Conservation (phyloP, 345 rosid species). For the Barbarea vulgaris region DNA sequence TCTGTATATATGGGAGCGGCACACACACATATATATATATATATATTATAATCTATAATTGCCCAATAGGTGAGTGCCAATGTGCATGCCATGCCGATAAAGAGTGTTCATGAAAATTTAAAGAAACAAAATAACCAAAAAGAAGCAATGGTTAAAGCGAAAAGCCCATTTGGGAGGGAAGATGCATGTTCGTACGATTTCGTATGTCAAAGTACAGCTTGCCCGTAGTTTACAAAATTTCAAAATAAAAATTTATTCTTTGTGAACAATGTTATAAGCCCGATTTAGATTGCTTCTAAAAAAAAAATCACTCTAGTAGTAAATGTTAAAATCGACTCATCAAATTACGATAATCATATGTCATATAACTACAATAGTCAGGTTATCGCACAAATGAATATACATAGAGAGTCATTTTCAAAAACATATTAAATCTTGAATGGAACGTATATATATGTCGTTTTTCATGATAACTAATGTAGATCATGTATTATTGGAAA, state of each 20-base stretch:
- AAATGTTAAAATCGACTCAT: not conserved
- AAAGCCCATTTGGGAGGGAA: not conserved
- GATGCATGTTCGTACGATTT: conserved; percentile 37
- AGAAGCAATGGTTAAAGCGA: conserved; percentile 25
- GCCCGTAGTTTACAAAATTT: conserved; percentile 4
- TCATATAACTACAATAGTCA: not conserved
- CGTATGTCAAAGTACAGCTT: conserved; percentile 36
- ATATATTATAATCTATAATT: not conserved
- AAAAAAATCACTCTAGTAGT: no score
- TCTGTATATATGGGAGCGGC: conserved; percentile 15
- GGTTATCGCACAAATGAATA: no score
- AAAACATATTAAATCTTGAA: not conserved
- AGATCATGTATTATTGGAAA: conserved; percentile 18
- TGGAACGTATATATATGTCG: not conserved
- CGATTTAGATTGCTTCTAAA: not conserved
- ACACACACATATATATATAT: not conserved
- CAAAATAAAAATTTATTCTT: no score
- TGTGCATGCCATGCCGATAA: conserved; percentile 35
- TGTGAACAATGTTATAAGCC: not conserved
- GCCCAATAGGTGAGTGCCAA: conserved; percentile 29
- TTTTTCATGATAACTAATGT: conserved; percentile 10
- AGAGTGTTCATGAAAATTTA: conserved; percentile 2
- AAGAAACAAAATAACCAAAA: conserved; percentile 18
- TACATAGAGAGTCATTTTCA: not conserved
- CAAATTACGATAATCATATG: not conserved